Conservation (phyloP, 163 green algal species). For the Scenedesmus sp. region DNA sequence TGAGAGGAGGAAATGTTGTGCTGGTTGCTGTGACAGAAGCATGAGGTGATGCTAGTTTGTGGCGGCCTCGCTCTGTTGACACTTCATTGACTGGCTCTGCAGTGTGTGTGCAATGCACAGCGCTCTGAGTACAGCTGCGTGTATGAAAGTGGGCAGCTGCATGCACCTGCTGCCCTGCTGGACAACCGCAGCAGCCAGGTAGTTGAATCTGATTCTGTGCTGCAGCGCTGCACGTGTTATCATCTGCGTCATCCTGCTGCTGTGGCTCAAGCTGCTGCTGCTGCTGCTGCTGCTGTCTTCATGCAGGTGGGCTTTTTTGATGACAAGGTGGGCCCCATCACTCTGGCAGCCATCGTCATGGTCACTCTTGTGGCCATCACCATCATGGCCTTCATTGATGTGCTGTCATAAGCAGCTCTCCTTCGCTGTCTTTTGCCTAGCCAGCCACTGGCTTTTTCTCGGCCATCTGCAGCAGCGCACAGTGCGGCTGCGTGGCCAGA, state of each 20-base stretch:
- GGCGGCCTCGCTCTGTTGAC: too few species aligned
- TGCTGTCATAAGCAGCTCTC: slow-evolving; percentile 61
- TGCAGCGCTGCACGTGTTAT: neutral
- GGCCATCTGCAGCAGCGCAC: neutral
- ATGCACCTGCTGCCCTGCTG: too few species aligned
- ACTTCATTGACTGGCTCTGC: too few species aligned
- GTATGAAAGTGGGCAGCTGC: too few species aligned
- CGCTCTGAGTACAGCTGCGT: too few species aligned
- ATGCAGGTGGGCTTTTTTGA: slow-evolving; percentile 89
- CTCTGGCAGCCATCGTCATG: slow-evolving; percentile 78
- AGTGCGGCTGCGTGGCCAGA: neutral
- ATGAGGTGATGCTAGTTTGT: too few species aligned
- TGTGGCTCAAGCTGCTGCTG: neutral
- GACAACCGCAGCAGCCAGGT: too few species aligned
- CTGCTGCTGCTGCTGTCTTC: neutral
- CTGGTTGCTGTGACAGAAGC: neutral
- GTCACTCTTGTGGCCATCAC: slow-evolving; percentile 82
- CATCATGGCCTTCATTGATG: slow-evolving; percentile 77
- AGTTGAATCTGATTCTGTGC: neutral
- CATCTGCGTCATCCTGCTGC: too few species aligned
- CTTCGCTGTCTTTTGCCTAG: neutral
- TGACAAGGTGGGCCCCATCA: slow-evolving; percentile 84
- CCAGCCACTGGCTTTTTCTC: too few species aligned
- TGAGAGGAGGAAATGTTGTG: neutral
- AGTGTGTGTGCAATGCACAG: too few species aligned